Evolutionary conservation across 78 protist species (phyloP).

Genomic region (Isochrysis galbana): DNA sequence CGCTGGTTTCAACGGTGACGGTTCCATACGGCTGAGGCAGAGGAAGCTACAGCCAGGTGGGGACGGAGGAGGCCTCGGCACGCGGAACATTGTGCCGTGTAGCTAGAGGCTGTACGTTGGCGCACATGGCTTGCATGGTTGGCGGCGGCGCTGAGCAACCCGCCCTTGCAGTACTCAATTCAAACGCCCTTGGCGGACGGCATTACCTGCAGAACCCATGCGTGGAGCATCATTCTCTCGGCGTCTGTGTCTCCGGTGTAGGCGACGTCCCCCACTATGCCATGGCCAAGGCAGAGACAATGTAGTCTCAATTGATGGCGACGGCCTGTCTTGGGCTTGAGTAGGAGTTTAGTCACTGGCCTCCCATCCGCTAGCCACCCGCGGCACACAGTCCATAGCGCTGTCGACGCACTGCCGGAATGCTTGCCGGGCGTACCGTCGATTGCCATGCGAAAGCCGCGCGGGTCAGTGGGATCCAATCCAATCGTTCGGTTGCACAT

Average conservation of each 20-base stretch:
- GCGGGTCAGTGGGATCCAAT: constrained; percentile 31
- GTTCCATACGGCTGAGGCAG: background rate
- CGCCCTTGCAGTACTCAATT: too few relatives aligned
- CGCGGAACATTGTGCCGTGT: too few relatives aligned
- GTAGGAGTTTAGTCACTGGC: constrained; percentile 15
- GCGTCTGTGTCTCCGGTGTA: constrained; percentile 15
- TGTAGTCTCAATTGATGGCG: constrained; percentile 67
- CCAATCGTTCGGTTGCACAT: background rate
- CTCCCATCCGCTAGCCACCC: background rate
- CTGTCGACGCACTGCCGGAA: background rate
- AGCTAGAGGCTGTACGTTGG: too few relatives aligned
- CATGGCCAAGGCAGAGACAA: constrained; percentile 26
- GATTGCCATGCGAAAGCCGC: constrained; percentile 40
- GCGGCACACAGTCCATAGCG: background rate
- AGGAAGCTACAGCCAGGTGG: too few relatives aligned
- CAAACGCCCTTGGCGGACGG: too few relatives aligned
- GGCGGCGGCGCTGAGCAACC: too few relatives aligned
- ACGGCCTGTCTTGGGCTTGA: constrained; percentile 45
- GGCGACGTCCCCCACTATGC: constrained; percentile 54
- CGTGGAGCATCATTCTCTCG: constrained; percentile 57
- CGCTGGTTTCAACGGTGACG: background rate
- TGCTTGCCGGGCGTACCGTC: background rate
- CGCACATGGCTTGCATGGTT: too few relatives aligned
- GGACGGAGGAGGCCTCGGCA: too few relatives aligned
- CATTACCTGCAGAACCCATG: constrained; percentile 41